Evolutionary conservation across 768 basidiomycete species (phyloP).

Genomic region (Pisolithus marmoratus): DNA sequence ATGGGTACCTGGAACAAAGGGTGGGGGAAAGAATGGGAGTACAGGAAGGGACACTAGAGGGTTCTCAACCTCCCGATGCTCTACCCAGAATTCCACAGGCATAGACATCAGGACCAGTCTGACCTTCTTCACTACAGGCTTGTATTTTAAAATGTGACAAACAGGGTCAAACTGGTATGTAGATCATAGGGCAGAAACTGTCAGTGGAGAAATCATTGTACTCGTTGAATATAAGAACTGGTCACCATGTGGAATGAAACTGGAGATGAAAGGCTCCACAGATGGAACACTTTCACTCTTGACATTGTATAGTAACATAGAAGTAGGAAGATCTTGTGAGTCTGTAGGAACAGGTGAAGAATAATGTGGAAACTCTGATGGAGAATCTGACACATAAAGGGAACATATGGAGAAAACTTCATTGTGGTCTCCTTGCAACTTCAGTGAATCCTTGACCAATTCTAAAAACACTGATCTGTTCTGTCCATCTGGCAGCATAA

Average conservation of each 20-base stretch:
- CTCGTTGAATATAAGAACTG: background rate
- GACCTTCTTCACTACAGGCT: background rate
- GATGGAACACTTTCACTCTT: no score
- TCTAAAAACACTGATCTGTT: background rate
- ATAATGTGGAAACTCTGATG: no score
- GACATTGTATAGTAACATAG: no score
- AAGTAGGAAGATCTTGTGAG: background rate
- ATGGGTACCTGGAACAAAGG: no score
- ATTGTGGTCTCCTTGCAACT: no score
- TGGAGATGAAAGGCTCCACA: background rate
- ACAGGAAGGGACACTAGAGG: background rate
- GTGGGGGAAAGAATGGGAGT: no score
- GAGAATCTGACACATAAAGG: no score
- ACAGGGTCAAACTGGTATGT: background rate
- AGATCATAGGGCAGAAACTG: background rate
- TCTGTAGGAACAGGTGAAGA: background rate
- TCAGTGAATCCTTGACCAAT: background rate
- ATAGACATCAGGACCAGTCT: background rate
- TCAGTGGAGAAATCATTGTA: background rate
- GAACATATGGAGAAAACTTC: no score
- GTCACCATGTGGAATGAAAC: background rate
- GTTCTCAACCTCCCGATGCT: background rate
- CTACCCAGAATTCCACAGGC: background rate
- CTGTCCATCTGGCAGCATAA: background rate
- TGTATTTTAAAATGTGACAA: background rate